Evolutionary conservation across 768 basidiomycete species (phyloP), one percentile per base, ranked within the genome.

Genomic region (Leucocoprinus birnbaumii): DNA sequence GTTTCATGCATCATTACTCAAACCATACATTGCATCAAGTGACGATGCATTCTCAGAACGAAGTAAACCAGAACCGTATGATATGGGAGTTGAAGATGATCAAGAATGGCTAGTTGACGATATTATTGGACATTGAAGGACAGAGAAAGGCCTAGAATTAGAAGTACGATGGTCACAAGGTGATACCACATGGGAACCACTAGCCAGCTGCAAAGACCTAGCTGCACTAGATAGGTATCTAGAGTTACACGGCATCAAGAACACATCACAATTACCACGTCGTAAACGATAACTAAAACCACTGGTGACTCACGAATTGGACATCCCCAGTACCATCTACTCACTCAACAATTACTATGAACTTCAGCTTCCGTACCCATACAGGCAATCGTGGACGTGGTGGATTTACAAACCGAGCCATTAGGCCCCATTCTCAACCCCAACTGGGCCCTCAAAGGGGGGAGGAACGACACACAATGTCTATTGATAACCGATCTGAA

Each of bases 21-120:
- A 66, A 18, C 61, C 57, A 8, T 60, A 65, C n/a, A 51, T 71
- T 31, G 49, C 66, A 0, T 60, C 62, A 0, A 71, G 68, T 24
- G 66, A 75, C 57, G 51, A 19, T 1, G 14, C 69, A 31, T 79
- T 79, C 61, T 76, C 74, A 0, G 57, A 63, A 3, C 48, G 71
- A 0, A 48, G 59, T 0, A 42, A 55, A 0, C 58, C 60, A 3
- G 63, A 66, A 22, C 66, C 68, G 13, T 77, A 75, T 35, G 72
- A 77, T 57, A 73, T 75, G 51, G 69, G 75, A 0, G 58, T 51
- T 0, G 53, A 56, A 1, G 61, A 66, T 2, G 67, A 73, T 2
- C 62, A 64, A 0, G 73, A 80, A 57, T 75, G 65, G 64, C 57
- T 68, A 6, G 69, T 79, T 3, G 71, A 77, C 7, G 61, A 70